phyloP scores from a whole-genome alignment of 495 filamentous ascomycete genomes.

The Penicillium chermesinum region DNA sequence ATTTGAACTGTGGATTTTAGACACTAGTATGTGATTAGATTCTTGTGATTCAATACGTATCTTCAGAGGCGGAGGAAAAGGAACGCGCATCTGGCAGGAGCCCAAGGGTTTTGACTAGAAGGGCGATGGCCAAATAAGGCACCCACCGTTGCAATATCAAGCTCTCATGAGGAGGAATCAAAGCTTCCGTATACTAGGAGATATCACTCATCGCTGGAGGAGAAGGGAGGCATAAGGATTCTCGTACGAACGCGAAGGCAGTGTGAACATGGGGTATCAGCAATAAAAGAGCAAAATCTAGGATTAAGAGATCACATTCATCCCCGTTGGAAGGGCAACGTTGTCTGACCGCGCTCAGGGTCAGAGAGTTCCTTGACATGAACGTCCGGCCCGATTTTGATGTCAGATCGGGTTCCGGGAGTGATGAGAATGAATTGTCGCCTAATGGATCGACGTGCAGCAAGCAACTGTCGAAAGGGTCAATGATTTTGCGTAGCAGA shows the following conservation, averaged over 20 bases:
- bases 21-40: too few relatives aligned
- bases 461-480: slow-evolving; percentile 56
- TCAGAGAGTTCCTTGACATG: slow-evolving; percentile 77
- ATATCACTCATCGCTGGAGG: too few relatives aligned
- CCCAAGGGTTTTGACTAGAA: too few relatives aligned
- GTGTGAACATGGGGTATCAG: slow-evolving; percentile 1
- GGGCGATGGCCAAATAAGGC: too few relatives aligned
- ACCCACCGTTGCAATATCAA: too few relatives aligned
- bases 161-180: too few relatives aligned
- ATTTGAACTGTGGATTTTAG: too few relatives aligned
- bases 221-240: too few relatives aligned
- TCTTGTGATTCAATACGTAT: too few relatives aligned
- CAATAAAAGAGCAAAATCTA: slow-evolving; percentile 1
- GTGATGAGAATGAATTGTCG: slow-evolving; percentile 97
- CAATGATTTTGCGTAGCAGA: slow-evolving; percentile 6
- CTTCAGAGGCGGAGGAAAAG: too few relatives aligned
- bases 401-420: slow-evolving; percentile 74
- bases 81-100: too few relatives aligned
- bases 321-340: slow-evolving; percentile 27
- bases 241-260: neutral
- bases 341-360: slow-evolving; percentile 49
- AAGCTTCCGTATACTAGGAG: too few relatives aligned
- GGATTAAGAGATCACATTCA: neutral
- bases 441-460: slow-evolving; percentile 77
- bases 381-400: slow-evolving; percentile 69